Percentiles rank a stretch among this genome's conserved stretches.
Conservation (phyloP, 176 grass and related monocot species). For the Pontederia paniculata region DNA sequence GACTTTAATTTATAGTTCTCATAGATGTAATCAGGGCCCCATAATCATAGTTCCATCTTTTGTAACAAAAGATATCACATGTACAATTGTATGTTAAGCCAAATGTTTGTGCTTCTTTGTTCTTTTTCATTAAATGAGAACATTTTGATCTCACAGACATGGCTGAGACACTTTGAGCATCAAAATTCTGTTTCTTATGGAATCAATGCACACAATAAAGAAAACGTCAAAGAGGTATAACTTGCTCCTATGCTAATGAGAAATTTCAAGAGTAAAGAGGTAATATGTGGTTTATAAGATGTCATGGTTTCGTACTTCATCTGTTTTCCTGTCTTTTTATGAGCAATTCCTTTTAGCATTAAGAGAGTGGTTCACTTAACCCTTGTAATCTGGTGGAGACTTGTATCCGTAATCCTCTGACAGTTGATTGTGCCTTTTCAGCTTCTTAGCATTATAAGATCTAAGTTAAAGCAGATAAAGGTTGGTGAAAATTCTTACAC, state of each 20-base stretch:
- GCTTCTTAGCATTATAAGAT: slow-evolving; percentile 38
- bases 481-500: slow-evolving; percentile 30
- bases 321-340: too few species aligned
- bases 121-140: background rate
- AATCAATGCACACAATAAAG: slow-evolving; percentile 52
- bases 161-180: slow-evolving; percentile 39
- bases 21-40: background rate
- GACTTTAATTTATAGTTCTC: slow-evolving; percentile 1
- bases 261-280: too few species aligned
- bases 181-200: slow-evolving; percentile 25
- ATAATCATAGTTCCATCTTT: too few species aligned
- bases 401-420: background rate
- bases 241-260: too few species aligned
- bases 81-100: too few species aligned
- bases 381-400: background rate
- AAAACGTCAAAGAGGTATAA: slow-evolving; percentile 51
- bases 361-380: too few species aligned
- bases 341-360: too few species aligned
- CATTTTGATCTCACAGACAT: slow-evolving; percentile 32
- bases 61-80: too few species aligned
- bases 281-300: too few species aligned
- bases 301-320: too few species aligned
- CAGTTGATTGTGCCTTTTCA: slow-evolving; percentile 16
- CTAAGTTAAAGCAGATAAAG: slow-evolving; percentile 50
- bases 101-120: background rate